Percentiles rank a stretch among this genome's conserved stretches.
phyloP scores from a whole-genome alignment of 2,329 filamentous ascomycete species.

The Paracamarosporium sp. region DNA sequence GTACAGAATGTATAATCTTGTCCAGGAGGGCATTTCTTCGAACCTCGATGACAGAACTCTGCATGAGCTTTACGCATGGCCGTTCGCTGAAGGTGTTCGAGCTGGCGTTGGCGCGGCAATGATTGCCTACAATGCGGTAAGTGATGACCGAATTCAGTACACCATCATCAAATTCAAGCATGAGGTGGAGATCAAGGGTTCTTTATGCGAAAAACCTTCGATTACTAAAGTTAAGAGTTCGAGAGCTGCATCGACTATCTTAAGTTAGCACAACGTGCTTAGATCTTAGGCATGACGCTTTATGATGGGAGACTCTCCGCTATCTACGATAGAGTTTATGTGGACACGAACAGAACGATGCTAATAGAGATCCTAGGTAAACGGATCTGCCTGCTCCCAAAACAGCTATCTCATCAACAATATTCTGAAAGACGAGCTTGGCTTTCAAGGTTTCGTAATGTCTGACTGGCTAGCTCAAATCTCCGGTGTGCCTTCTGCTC shows the following conservation, averaged over 20 bases:
- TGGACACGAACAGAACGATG: not conserved
- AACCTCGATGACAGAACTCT: conserved; percentile 80
- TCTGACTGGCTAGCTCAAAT: conserved; percentile 88
- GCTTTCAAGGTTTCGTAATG: conserved; percentile 89
- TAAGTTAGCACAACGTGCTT: too few species aligned
- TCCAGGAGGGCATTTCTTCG: conserved; percentile 45
- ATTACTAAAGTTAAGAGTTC: too few species aligned
- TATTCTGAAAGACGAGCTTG: conserved; percentile 84
- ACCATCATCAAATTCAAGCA: not conserved
- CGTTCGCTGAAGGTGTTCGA: conserved; percentile 78
- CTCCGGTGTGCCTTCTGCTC: conserved; percentile 76
- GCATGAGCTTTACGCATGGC: conserved; percentile 85
- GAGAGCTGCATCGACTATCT: too few species aligned
- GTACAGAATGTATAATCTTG: conserved; percentile 53
- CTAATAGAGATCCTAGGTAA: conserved; percentile 42
- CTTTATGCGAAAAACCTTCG: not conserved
- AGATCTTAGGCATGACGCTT: not conserved
- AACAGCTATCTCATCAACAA: conserved; percentile 84
- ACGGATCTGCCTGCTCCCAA: conserved; percentile 65
- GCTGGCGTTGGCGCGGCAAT: conserved; percentile 82
- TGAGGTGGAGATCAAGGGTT: too few species aligned
- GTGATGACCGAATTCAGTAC: conserved; percentile 4
- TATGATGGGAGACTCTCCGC: not conserved
- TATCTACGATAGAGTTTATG: not conserved
- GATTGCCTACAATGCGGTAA: conserved; percentile 72